phyloP scores from a whole-genome alignment of 2,329 filamentous ascomycete species.

The Myriosclerotinia scirpicola region DNA sequence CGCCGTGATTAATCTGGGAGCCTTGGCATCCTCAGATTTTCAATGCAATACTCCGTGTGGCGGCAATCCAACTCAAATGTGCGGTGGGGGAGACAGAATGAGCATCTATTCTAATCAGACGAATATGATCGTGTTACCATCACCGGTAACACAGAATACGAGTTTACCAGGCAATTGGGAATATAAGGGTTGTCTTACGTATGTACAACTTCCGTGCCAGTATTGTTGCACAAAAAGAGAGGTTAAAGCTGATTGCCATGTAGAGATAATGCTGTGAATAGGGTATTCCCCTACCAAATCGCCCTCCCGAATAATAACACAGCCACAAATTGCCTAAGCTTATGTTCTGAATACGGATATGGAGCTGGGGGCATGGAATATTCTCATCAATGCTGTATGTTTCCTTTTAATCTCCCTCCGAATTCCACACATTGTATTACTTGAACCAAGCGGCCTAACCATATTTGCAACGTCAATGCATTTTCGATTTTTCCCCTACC shows the following conservation, averaged over 20 bases:
- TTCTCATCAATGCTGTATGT: conserved; percentile 35
- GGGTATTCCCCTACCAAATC: conserved; percentile 33
- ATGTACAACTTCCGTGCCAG: conserved; percentile 19
- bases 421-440: not conserved
- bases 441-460: no score
- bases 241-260: conserved; percentile 5
- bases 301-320: conserved; percentile 29
- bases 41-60: conserved; percentile 38
- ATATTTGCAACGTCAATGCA: not conserved
- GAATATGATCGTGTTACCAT: conserved; percentile 25
- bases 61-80: conserved; percentile 39
- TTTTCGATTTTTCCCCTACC: not conserved
- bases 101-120: conserved; percentile 33
- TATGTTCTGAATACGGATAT: conserved; percentile 35
- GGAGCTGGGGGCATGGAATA: conserved; percentile 37
- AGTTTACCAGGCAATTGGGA: conserved; percentile 32
- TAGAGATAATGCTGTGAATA: conserved; percentile 27
- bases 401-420: not conserved
- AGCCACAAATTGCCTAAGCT: conserved; percentile 31
- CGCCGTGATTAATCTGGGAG: conserved; percentile 31
- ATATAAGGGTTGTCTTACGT: conserved; percentile 38
- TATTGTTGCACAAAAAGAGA: not conserved
- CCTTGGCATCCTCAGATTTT: conserved; percentile 38
- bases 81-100: conserved; percentile 39
- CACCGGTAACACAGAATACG: conserved; percentile 27